Evolutionary conservation across 805 yeast species (phyloP).

Genomic region (Candida sanyiensis): DNA sequence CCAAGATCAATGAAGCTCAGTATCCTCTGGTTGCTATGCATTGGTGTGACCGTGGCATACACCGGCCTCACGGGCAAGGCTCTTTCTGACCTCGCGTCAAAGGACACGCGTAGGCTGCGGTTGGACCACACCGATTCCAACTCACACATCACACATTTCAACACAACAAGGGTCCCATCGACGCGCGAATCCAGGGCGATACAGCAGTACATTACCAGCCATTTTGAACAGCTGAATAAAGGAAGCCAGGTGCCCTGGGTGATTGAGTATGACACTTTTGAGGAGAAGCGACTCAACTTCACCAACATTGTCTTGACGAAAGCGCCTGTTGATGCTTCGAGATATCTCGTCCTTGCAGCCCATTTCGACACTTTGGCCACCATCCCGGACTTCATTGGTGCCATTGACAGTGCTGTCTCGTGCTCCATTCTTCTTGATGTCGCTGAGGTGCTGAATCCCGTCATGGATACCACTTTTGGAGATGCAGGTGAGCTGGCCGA

Average conservation of each 20-base stretch:
- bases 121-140: slow-evolving; percentile 8
- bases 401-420: slow-evolving; percentile 54
- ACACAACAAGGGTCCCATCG: slow-evolving; percentile 39
- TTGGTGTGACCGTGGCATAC: not conserved
- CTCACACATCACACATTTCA: slow-evolving; percentile 28
- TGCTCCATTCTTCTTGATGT: slow-evolving; percentile 46
- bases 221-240: slow-evolving; percentile 27
- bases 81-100: slow-evolving; percentile 6
- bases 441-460: slow-evolving; percentile 26
- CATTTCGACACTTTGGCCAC: slow-evolving; percentile 45
- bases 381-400: slow-evolving; percentile 56
- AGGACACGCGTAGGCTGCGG: slow-evolving; percentile 14
- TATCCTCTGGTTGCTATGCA: no score
- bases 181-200: slow-evolving; percentile 33
- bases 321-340: slow-evolving; percentile 18
- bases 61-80: slow-evolving; percentile 7
- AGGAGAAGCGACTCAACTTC: slow-evolving; percentile 31
- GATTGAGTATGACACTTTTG: slow-evolving; percentile 33
- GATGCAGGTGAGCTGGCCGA: slow-evolving; percentile 8
- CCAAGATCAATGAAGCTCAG: no score
- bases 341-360: slow-evolving; percentile 39
- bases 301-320: slow-evolving; percentile 34
- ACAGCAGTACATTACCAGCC: slow-evolving; percentile 31
- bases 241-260: slow-evolving; percentile 24
- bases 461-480: slow-evolving; percentile 14